Conservation (phyloP, 495 filamentous ascomycete genomes). For the Penicillium canariense region DNA sequence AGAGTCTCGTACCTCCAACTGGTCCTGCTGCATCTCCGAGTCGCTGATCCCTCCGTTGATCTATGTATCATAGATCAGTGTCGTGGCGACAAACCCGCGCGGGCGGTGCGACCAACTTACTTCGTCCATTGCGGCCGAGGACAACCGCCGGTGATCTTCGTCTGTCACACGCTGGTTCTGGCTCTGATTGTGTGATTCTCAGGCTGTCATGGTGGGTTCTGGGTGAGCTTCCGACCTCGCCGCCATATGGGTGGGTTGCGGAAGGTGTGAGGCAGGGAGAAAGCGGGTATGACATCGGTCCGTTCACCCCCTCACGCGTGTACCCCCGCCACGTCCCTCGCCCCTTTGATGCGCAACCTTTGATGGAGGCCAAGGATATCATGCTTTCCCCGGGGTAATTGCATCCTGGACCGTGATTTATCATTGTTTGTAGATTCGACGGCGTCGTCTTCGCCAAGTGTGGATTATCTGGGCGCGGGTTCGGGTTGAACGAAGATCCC, state of each 20-base stretch:
- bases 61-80: slow-evolving; percentile 25
- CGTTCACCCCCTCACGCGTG: background rate
- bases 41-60: slow-evolving; percentile 40
- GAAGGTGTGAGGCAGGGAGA: slow-evolving; percentile 7
- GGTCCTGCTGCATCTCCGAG: slow-evolving; percentile 44
- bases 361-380: too few species aligned
- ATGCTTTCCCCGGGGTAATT: too few species aligned
- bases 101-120: slow-evolving; percentile 16
- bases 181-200: background rate
- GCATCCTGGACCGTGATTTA: too few species aligned
- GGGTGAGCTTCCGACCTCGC: background rate
- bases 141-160: slow-evolving; percentile 8
- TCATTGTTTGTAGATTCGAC: too few species aligned
- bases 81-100: background rate
- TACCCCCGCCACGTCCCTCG: background rate
- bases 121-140: slow-evolving; percentile 19
- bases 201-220: slow-evolving; percentile 19
- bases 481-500: too few species aligned
- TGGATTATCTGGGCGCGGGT: too few species aligned
- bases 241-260: slow-evolving; percentile 8
- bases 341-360: too few species aligned
- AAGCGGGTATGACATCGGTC: slow-evolving; percentile 35
- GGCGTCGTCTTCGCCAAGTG: too few species aligned
- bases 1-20: slow-evolving; percentile 42
- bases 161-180: slow-evolving; percentile 20